Base-by-base conservation (phyloP, 345 rosid species). In the Stellera chamaejasme region DNA sequence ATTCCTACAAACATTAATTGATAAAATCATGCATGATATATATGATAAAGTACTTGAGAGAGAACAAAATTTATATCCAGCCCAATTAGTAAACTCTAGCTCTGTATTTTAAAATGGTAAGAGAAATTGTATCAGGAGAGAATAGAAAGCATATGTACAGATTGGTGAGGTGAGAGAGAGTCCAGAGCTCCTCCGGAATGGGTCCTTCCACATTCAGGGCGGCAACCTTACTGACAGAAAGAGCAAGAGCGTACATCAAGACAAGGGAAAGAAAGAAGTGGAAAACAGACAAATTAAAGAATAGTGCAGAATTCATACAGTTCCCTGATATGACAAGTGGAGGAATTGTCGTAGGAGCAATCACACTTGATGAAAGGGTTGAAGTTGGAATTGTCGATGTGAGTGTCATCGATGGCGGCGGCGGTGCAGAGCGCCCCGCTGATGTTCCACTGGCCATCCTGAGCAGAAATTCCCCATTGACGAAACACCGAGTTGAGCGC, bases 161-260 rank as follows among this genome's bases (percentile, higher is more conserved):
- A 72, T 72, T 60, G 45, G 23, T 55, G 54, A 82, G 82, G 57
- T 53, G 72, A 42, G 69, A 72, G 60, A 79, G 61, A 61, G 50
- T 72, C 82, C 80, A 82, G 0, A 79, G 74, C 50, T 76, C 88
- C 27, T 79, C 84, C 0, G 88, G 88, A 28, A 82, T 62, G 12
- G 15, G 50, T 13, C 82, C 82, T 4, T 6, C 54, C 19, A 64
- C 80, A 45, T 74, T 62, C 51, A 59, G 0, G 2, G 75, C 68
- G 53, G 59, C 66, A 44, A 74, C 84, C 44, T 53, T 58, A 70
- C 88, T 79, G 82, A 10, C 50, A 57, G 50, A 11, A 32, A 11
- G 27, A 16, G 10, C 28, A 10, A 2, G 14, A 27, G 41, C 53
- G 28, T 28, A 41, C 58, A 43, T 45, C 42, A 23, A 67, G 23